Evolutionary conservation across 2,329 filamentous ascomycete species (phyloP).

Genomic region (Sporothrix euskadiensis): DNA sequence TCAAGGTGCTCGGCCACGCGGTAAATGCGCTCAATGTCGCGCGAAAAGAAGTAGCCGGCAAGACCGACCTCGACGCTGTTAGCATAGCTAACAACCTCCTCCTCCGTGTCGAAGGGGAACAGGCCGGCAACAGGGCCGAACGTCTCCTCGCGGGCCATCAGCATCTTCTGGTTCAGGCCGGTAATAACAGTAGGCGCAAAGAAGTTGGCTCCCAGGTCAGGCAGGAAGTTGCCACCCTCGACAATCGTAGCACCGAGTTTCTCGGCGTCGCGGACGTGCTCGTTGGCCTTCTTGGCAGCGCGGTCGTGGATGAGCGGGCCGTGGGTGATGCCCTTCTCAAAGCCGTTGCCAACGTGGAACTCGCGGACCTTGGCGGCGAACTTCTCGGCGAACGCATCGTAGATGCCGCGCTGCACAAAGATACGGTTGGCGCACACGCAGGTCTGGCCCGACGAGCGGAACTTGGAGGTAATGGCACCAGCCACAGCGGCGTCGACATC

Average conservation of each 20-base stretch:
- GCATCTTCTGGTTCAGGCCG: conserved; percentile 84
- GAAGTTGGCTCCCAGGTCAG: conserved; percentile 79
- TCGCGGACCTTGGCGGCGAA: conserved; percentile 69
- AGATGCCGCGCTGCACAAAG: conserved; percentile 75
- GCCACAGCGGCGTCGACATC: conserved; percentile 82
- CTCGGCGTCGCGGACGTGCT: conserved; percentile 77
- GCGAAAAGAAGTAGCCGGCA: conserved; percentile 89
- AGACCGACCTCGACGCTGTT: conserved; percentile 84
- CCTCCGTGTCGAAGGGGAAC: conserved; percentile 85
- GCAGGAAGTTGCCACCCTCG: conserved; percentile 71
- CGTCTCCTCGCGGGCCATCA: conserved; percentile 82
- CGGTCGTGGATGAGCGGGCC: conserved; percentile 84
- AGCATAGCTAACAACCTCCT: conserved; percentile 80
- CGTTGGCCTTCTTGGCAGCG: conserved; percentile 75
- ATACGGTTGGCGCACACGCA: conserved; percentile 89
- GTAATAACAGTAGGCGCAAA: conserved; percentile 87
- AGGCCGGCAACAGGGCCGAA: conserved; percentile 92
- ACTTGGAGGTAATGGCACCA: conserved; percentile 84
- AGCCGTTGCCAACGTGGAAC: conserved; percentile 79
- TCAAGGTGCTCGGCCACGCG: conserved; percentile 70
- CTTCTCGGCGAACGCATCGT: conserved; percentile 69
- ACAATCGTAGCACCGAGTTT: conserved; percentile 74
- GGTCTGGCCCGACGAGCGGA: conserved; percentile 92
- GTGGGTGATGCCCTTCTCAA: conserved; percentile 69
- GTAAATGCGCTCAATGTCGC: conserved; percentile 59